These are phyloP conservation scores for Alternaria dauci DNA, from an alignment of 2,329 filamentous ascomycete genomes.

Conservation along the genomic window DNA sequence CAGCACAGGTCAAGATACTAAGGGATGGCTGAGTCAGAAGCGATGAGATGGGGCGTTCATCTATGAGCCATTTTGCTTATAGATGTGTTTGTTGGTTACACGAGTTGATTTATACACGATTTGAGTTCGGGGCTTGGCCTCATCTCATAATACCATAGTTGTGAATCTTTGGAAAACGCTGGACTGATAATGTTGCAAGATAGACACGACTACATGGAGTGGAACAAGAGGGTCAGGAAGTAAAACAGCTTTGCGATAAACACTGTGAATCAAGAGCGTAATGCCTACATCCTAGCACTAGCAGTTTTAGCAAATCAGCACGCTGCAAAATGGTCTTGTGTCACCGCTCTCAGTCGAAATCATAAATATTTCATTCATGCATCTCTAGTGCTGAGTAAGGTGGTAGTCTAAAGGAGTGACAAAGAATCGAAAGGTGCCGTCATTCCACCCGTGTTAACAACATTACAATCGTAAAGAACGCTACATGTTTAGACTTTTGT, in stretches of 20 bases:
- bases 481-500: not conserved
- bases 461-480: not conserved
- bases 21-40: not conserved
- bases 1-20: constrained; percentile 33
- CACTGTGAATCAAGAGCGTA: not conserved
- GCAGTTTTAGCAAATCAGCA: not conserved
- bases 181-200: not conserved
- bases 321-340: not conserved
- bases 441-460: not conserved
- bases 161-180: not conserved
- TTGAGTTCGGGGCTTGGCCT: not conserved
- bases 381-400: not conserved
- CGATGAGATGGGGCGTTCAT: not conserved
- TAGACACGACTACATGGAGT: not conserved
- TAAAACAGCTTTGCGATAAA: not conserved
- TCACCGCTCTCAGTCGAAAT: not conserved
- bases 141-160: constrained; percentile 6
- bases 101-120: not conserved
- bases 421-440: not conserved
- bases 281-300: not conserved
- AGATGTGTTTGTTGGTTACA: not conserved
- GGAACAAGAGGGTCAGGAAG: not conserved
- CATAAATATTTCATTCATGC: not conserved
- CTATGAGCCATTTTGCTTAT: not conserved
- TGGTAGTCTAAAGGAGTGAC: constrained; percentile 5